Base-by-base conservation (phyloP, 78 protist species). In the Bodo saltans region DNA sequence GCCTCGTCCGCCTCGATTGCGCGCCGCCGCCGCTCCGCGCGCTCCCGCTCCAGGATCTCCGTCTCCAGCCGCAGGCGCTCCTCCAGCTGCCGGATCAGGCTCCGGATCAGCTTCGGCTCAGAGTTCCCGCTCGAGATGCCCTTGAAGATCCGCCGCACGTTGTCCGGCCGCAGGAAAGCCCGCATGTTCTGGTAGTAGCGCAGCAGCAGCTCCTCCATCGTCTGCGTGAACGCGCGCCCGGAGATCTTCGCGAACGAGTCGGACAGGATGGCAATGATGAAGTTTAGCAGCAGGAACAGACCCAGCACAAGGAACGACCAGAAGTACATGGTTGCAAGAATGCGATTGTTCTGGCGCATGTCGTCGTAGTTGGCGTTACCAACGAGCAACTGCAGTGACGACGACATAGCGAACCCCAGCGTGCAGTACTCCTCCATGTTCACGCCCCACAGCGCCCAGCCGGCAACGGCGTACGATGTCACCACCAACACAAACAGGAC, bases 281-380 rank as follows among this genome's bases (percentile, higher is more conserved):
- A 60, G 72, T 83, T 83, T n/a, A 83, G 35, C 52, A 83, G 68
- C 72, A 83, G 41, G 86, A 83, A 83, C 71, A 72, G 53, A 28
- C 67, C 86, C 23, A 83, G 30, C 29, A 83, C 70, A 34, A 83
- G 68, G 79, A 30, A 83, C 37, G 79, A 37, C 71, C 60, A 74
- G 70, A 74, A 83, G 78, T 29, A 83, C 12, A 83, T 2, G 32
- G 41, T 68, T 11, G 86, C 78, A 28, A 83, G 79, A 42, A 42
- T 38, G 37, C 69, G 42, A 42, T 83, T 83, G 28, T 47, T 76
- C 35, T 1, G 28, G 40, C 72, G 40, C 60, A 83, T 4, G 30
- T 21, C 67, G 39, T 8, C 78, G 70, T 83, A 83, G 68, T 83
- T 76, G 70, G 70, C 11, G 71, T 68, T 41, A 42, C 86, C 86